These are phyloP conservation scores for Neospermospora avenae DNA, from an alignment of 2,329 filamentous ascomycete genomes.

Conservation along the genomic window DNA sequence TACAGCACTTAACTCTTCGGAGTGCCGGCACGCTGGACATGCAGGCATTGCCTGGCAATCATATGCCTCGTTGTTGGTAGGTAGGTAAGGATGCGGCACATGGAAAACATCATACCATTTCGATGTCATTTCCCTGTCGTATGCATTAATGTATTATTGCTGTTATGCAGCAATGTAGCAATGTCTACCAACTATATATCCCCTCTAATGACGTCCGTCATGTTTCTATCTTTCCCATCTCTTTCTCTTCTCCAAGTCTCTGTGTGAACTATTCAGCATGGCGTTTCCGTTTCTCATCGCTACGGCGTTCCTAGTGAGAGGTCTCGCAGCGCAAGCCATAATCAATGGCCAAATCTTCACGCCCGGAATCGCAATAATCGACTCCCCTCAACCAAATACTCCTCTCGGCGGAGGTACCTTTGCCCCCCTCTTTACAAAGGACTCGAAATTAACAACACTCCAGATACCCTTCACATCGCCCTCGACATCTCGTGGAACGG, in stretches of 20 bases:
- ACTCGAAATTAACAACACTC: conserved; percentile 17
- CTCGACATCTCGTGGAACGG: conserved; percentile 66
- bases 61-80: conserved; percentile 7
- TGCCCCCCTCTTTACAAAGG: not conserved
- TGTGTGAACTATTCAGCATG: conserved; percentile 15
- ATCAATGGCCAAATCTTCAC: conserved; percentile 66
- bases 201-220: conserved; percentile 16
- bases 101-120: conserved; percentile 13
- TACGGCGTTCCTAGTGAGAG: conserved; percentile 19
- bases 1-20: conserved; percentile 1
- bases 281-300: conserved; percentile 18
- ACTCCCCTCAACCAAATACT: conserved; percentile 63
- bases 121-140: conserved; percentile 15
- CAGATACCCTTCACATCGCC: conserved; percentile 56
- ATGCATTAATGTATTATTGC: conserved; percentile 19
- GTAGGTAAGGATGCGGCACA: too few species aligned
- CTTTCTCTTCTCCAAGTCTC: conserved; percentile 4
- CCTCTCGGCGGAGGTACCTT: conserved; percentile 58
- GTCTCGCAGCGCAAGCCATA: conserved; percentile 48
- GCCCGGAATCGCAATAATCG: conserved; percentile 63
- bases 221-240: conserved; percentile 17
- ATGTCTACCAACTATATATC: conserved; percentile 14
- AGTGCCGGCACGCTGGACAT: not conserved
- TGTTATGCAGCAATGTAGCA: conserved; percentile 17
- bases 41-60: conserved; percentile 1